Base-by-base conservation (phyloP, 129 eudicot genomes). In the Chrysanthemum seticuspe region DNA sequence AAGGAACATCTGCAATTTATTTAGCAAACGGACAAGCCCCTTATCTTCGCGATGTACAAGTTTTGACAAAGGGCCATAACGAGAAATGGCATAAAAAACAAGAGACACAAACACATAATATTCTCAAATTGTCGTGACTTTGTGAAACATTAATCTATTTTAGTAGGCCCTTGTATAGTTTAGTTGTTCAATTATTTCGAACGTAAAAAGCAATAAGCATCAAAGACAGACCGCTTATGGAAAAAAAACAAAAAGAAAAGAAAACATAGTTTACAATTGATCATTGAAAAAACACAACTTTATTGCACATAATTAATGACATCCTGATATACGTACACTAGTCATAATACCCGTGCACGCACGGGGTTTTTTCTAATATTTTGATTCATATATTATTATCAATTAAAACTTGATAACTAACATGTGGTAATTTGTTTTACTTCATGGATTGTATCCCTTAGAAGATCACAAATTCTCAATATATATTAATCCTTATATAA, bases 111-210 rank as follows among this genome's bases (percentile, higher is more conserved):
- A 64, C 55, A 72, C 82, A 67, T 49, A 65, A 71, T 40, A 76
- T 59, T 68, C 62, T 52, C 53, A 16, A 58, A 27, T 16, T 78
- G 82, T 40, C 53, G 14, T 65, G 67, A 29, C 82, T 78, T 78
- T 72, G 50, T 55, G 68, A 78, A 65, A 65, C 82, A 65, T 78
- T 71, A 2, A 14, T 72, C 78, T 51, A 72, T 72, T 68, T 62
- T 47, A 64, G 78, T 78, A 78, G 78, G 82, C 73, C 82, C 82
- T 63, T 70, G 4, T 13, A 36, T 64, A 55, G 11, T 65, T 72
- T 61, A 78, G 14, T 27, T 55, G 9, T 55, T 65, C 73, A 78
- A 78, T 72, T 45, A 78, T 72, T 64, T 13, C 47, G 44, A 7
- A 63, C 56, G 7, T 34, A 52, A 54, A 78, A 78, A 45, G 82